Percentiles rank a stretch among this genome's conserved stretches.
phyloP scores from a whole-genome alignment of 2,329 filamentous ascomycete genomes.

The Aspergillus udagawae region DNA sequence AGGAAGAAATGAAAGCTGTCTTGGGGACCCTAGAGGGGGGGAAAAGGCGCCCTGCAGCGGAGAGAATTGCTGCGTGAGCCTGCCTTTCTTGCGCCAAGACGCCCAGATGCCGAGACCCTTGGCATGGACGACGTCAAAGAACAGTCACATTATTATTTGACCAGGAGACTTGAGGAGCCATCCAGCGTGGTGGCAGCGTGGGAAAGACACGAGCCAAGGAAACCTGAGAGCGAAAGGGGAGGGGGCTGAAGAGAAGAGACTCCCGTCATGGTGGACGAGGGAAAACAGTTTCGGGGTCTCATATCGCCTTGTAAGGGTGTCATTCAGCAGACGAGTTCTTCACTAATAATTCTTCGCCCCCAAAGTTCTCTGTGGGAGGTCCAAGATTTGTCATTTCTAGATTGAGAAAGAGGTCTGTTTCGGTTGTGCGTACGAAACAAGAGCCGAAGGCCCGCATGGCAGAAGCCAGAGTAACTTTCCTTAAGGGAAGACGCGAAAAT shows the following conservation, averaged over 20 bases:
- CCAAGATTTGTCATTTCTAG: not conserved
- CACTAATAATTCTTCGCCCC: no score
- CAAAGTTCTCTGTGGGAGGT: not conserved
- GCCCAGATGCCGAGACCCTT: conserved; percentile 32
- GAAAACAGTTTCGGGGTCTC: not conserved
- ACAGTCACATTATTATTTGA: conserved; percentile 1
- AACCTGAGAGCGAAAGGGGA: not conserved
- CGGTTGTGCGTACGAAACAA: not conserved
- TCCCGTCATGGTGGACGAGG: not conserved
- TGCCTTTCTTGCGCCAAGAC: conserved; percentile 20
- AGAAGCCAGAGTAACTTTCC: not conserved
- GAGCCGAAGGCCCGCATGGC: no score
- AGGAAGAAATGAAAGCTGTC: conserved; percentile 5
- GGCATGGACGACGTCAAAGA: conserved; percentile 19
- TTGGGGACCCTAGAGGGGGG: conserved; percentile 9
- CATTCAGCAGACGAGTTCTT: not conserved
- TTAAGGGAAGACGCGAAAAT: not conserved
- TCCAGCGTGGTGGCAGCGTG: not conserved
- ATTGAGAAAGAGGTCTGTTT: not conserved
- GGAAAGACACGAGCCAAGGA: not conserved
- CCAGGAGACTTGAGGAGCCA: not conserved
- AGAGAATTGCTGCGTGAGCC: conserved; percentile 10
- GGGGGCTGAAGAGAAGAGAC: not conserved
- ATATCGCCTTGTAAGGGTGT: no score
- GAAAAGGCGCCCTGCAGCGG: conserved; percentile 12